Evolutionary conservation across 345 rosid species (phyloP).

Genomic region (Melaleuca alternifolia): DNA sequence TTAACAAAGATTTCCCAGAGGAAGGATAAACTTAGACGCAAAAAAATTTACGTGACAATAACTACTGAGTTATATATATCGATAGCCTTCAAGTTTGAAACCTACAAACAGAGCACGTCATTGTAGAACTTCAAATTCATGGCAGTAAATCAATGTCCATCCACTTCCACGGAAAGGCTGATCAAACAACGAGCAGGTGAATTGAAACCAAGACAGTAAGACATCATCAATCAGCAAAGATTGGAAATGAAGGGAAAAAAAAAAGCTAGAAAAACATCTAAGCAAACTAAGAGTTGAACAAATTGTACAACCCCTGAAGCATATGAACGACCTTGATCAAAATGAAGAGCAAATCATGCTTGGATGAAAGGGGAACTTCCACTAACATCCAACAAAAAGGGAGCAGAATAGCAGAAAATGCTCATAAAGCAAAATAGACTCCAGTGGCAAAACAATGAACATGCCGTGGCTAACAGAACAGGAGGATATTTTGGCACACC

Average conservation of each 20-base stretch:
- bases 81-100: constrained; percentile 36
- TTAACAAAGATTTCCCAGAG: neutral
- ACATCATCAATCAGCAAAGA: neutral
- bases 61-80: constrained; percentile 23
- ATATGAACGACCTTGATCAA: neutral
- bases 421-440: neutral
- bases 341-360: neutral
- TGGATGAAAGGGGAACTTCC: neutral
- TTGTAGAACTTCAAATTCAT: neutral
- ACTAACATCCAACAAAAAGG: neutral
- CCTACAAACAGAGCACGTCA: constrained; percentile 27
- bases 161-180: neutral
- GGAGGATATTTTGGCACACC: neutral
- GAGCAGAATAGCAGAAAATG: neutral
- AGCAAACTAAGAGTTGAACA: neutral
- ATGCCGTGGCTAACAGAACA: neutral
- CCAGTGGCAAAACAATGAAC: neutral
- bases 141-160: neutral
- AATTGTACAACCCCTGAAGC: neutral
- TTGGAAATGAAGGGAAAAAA: neutral
- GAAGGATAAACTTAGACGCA: neutral
- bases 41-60: neutral
- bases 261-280: neutral
- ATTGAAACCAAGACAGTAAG: neutral
- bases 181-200: neutral